Evolutionary conservation across 2,329 filamentous ascomycete genomes (phyloP), one percentile per base, ranked within the genome.

Genomic region (Aureobasidium zeae): DNA sequence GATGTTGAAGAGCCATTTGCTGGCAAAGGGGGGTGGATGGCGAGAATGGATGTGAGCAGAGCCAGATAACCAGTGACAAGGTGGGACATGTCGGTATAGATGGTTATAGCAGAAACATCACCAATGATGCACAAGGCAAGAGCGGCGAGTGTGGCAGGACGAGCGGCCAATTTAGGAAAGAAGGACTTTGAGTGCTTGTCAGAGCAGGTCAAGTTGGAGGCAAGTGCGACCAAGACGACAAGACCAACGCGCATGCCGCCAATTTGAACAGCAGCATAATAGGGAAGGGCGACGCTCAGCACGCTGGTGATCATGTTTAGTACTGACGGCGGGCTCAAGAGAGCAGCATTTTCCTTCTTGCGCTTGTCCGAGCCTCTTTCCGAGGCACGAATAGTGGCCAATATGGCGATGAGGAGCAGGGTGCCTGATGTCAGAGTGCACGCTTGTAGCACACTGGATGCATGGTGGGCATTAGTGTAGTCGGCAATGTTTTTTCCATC

Each of bases 181-280:
- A 33, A 24, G 17, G 47, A 43, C 16, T 46, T 42, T 2, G 38
- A 26, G 25, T 49, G 38, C 29, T 19, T 26, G 33, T 56, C 50
- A 7, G 57, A 55, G 53, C 59, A 44, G 48, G 51, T 50, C 16
- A 76, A 46, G 6, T 68, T 69, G 11, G 69, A 65, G 6, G 69
- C 64, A 2, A 65, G 50, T 6, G 68, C 65, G 24, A 68, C 56
- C 31, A 77, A 57, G 20, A 77, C 50, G 2, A 69, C 50, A n/a
- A 76, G 57, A 9, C 71, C 70, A n/a, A 71, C 69, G 42, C 70
- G 62, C 45, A 70, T 65, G 10, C 71, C 73, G 7, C 74, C 75
- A 10, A 78, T 56, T 45, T 75, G 68, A 49, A 74, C 63, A 0
- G 71, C 58, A 7, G 74, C 71, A 53, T 74, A 78, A 52, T 76